These are phyloP conservation scores for Aspergillus hancockii DNA, from an alignment of 495 filamentous ascomycete genomes.

Conservation along the genomic window DNA sequence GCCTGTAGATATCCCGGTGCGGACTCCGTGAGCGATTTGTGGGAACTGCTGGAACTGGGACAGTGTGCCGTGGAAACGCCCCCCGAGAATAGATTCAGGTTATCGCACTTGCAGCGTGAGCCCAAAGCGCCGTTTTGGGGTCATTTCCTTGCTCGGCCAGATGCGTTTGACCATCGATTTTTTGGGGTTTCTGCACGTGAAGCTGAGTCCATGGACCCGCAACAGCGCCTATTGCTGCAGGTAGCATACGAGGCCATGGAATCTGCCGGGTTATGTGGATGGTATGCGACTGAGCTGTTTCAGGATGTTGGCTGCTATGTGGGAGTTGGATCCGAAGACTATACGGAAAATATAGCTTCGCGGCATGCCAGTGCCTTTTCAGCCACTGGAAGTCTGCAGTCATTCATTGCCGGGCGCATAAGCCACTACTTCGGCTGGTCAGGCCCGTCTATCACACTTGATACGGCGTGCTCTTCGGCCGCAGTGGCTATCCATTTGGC, in stretches of 20 bases:
- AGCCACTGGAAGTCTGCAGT: too few relatives aligned
- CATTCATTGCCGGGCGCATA: too few relatives aligned
- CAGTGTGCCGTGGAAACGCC: constrained; percentile 8
- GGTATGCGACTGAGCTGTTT: too few relatives aligned
- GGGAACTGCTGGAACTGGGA: constrained; percentile 34
- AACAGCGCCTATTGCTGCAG: constrained; percentile 47
- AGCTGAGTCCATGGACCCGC: constrained; percentile 48
- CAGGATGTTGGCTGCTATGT: constrained; percentile 34
- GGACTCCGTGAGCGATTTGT: constrained; percentile 43
- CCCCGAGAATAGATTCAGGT: constrained; percentile 25
- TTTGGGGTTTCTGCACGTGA: constrained; percentile 45
- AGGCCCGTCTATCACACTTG: constrained; percentile 35
- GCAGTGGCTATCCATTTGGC: constrained; percentile 29
- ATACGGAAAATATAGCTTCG: too few relatives aligned
- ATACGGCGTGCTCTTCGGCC: constrained; percentile 42
- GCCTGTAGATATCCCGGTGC: constrained; percentile 40
- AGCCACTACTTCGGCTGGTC: constrained; percentile 44
- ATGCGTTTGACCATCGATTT: constrained; percentile 47
- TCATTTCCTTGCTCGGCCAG: constrained; percentile 31
- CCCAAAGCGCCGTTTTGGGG: constrained; percentile 23
- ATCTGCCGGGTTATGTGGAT: constrained; percentile 32
- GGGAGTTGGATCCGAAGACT: too few relatives aligned
- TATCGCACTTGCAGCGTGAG: constrained; percentile 12
- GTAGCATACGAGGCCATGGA: constrained; percentile 46
- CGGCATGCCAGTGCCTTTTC: too few relatives aligned